A percentile compares a stretch with the other conserved stretches of the same genome.
phyloP scores from a whole-genome alignment of 164 flowering plant genomes.

The Stephania japonica region DNA sequence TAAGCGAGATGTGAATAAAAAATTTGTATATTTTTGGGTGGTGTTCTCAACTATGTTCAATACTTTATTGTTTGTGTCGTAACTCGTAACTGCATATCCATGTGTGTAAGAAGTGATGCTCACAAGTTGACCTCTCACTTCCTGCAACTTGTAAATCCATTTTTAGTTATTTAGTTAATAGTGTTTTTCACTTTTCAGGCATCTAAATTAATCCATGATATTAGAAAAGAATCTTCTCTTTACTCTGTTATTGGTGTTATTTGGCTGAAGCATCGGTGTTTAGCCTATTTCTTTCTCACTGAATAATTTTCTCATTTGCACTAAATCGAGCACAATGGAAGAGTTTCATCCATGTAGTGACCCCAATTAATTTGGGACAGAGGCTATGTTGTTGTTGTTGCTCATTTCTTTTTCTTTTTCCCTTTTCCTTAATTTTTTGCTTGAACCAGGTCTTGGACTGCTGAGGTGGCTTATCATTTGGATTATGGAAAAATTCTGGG shows the following conservation, averaged over 20 bases:
- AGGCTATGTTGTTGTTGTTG: no score
- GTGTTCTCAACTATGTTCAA: no score
- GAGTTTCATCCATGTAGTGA: no score
- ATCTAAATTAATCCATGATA: neutral
- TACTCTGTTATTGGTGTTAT: neutral
- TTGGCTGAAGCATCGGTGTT: neutral
- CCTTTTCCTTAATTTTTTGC: neutral
- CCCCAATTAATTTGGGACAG: no score
- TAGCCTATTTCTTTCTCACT: neutral
- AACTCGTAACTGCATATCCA: no score
- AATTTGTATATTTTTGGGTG: no score
- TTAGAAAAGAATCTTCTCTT: neutral
- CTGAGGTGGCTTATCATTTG: neutral
- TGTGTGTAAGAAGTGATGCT: neutral
- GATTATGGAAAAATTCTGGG: slow-evolving; percentile 5
- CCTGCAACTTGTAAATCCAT: neutral
- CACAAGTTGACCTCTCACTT: neutral
- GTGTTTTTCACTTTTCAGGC: neutral
- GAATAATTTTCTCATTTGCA: neutral
- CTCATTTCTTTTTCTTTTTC: neutral
- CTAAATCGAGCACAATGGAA: no score
- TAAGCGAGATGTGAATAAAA: no score
- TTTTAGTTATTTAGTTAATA: neutral
- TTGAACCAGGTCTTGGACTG: neutral
- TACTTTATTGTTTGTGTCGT: no score